Conservation (phyloP, 2,329 filamentous ascomycete species). For the Tolypocladium album region DNA sequence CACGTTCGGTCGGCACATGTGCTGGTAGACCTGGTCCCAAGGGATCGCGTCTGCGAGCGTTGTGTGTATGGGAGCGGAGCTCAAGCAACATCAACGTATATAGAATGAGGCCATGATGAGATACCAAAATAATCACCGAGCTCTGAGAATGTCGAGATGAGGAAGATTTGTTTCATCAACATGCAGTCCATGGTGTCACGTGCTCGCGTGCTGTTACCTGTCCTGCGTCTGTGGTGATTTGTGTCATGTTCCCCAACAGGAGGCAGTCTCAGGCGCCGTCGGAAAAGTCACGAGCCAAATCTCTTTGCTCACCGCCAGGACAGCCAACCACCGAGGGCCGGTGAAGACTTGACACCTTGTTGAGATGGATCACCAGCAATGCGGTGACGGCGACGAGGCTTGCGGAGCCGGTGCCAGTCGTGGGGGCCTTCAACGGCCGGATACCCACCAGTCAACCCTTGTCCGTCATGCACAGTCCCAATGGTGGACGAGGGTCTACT, state of each 20-base stretch:
- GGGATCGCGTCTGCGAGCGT: neutral
- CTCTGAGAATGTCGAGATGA: neutral
- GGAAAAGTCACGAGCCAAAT: too few relatives aligned
- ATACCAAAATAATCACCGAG: constrained; percentile 3
- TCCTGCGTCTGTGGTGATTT: neutral
- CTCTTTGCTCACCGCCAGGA: neutral
- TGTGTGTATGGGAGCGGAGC: neutral
- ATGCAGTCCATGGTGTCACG: too few relatives aligned
- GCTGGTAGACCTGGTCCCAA: neutral
- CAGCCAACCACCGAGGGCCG: neutral
- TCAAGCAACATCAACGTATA: neutral
- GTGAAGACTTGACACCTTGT: neutral
- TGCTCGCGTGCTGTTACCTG: neutral
- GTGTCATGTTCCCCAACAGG: neutral
- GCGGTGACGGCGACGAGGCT: neutral
- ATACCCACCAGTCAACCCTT: neutral
- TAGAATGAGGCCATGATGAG: constrained; percentile 2
- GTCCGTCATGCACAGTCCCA: neutral
- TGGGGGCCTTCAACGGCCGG: neutral
- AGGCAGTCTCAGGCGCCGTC: neutral
- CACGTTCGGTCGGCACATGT: neutral
- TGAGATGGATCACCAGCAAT: neutral
- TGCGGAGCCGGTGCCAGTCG: neutral
- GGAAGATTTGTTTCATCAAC: neutral
- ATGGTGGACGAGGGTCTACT: too few relatives aligned